These are phyloP conservation scores for Nannizzia gypsea DNA, from an alignment of 2,329 filamentous ascomycete species.

Conservation along the genomic window DNA sequence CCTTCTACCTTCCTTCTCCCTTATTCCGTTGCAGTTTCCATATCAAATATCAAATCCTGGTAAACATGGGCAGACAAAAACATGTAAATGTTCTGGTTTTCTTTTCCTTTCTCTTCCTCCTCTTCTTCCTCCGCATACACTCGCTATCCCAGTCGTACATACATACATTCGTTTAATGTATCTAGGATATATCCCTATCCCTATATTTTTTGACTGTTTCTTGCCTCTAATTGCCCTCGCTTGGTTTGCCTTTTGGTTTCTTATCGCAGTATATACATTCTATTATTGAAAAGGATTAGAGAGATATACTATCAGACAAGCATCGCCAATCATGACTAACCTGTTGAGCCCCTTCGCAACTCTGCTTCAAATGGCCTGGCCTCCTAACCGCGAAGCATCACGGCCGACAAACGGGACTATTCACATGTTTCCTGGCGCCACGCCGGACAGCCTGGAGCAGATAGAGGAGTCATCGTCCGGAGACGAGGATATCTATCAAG, in stretches of 20 bases:
- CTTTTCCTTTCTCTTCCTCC: background rate
- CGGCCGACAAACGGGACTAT: background rate
- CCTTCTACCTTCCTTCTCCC: background rate
- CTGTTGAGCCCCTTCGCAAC: background rate
- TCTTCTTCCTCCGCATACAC: background rate
- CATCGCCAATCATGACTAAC: background rate
- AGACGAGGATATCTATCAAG: too few relatives aligned
- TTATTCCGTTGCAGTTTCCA: background rate
- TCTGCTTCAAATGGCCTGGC: background rate
- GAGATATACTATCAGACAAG: background rate
- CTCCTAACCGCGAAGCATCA: background rate
- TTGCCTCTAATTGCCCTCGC: background rate
- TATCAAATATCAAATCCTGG: background rate
- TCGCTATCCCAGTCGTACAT: background rate
- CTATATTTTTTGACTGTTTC: background rate
- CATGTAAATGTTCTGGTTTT: background rate
- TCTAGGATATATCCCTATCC: background rate
- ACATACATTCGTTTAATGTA: background rate
- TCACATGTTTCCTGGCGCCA: background rate
- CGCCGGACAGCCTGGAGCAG: too few relatives aligned
- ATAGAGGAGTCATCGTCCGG: too few relatives aligned
- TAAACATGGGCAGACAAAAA: background rate
- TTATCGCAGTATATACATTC: background rate
- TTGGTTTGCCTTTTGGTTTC: background rate
- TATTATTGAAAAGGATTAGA: background rate